These are phyloP conservation scores for Dicorynia guianensis DNA, from an alignment of 306 rosid genomes.

Conservation along the genomic window DNA sequence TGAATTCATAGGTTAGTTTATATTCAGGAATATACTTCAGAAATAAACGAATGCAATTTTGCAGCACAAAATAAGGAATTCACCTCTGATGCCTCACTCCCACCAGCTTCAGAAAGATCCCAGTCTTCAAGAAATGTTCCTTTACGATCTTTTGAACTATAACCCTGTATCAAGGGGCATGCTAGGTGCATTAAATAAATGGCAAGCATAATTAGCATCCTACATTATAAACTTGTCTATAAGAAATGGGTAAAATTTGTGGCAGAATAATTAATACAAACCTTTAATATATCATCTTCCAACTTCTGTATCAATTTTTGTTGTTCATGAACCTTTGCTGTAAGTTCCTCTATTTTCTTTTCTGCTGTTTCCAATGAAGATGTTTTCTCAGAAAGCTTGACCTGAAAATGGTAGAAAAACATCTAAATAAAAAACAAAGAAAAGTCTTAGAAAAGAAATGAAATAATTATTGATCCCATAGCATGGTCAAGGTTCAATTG, in stretches of 20 bases:
- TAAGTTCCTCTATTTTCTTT: slow-evolving; percentile 52
- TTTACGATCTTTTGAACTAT: slow-evolving; percentile 62
- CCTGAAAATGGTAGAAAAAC: slow-evolving; percentile 56
- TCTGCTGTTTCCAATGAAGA: slow-evolving; percentile 58
- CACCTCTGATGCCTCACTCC: slow-evolving; percentile 66
- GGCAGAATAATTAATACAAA: slow-evolving; percentile 30
- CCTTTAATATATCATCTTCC: slow-evolving; percentile 78
- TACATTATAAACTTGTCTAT: neutral
- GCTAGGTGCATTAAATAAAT: neutral
- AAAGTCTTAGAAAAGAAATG: slow-evolving; percentile 15
- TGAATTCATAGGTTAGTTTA: neutral
- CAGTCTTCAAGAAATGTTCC: slow-evolving; percentile 62
- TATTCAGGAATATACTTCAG: neutral
- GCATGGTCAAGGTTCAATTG: slow-evolving; percentile 30
- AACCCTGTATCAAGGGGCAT: slow-evolving; percentile 54
- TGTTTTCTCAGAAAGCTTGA: slow-evolving; percentile 60
- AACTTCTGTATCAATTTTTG: slow-evolving; percentile 65
- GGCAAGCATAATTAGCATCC: neutral
- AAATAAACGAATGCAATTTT: neutral
- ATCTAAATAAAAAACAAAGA: slow-evolving; percentile 40
- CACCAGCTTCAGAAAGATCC: slow-evolving; percentile 68
- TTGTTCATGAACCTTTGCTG: slow-evolving; percentile 60
- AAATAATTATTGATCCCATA: slow-evolving; percentile 21
- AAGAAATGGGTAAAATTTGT: neutral
- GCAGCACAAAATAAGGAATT: neutral